Evolutionary conservation across 116 monocot genomes (phyloP), one percentile per base, ranked within the genome.

Genomic region (Posidonia oceanica): DNA sequence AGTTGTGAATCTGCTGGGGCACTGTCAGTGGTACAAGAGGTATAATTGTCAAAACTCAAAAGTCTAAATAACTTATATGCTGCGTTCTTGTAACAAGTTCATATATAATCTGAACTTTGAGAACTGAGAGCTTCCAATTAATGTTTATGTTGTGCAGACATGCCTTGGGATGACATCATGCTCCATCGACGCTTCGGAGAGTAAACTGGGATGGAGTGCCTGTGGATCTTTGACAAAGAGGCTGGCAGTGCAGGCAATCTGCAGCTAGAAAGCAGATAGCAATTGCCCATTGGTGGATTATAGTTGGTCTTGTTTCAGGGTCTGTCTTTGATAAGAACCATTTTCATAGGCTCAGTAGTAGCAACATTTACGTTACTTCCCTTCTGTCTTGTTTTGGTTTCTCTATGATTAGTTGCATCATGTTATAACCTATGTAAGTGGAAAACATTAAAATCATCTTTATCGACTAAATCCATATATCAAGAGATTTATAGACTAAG

Each of bases 181-280:
- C 53, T 65, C 71, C 3, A 72, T 80, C 4, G 61, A 75, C 13
- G 80, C 64, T 0, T 23, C 71, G 14, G 67, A 62, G 62, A 62
- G 66, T 2, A 39, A 41, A 15, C 64, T 80, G 7, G 80, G 72
- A 17, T 11, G 17, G 41, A 61, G 0, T 37, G 39, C 23, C 21
- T 71, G 80, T 71, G 39, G 67, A 4, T 21, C 22, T 20, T 54
- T 36, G 16, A 37, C 7, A 0, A 80, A 56, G 39, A 80, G 67
- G 66, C 61, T 80, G 51, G 75, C 73, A 36, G 73, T 81, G 60
- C 63, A 73, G n/a, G 73, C 77, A 13, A 42, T 78, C 18, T 75
- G 78, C 29, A 23, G 60, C 16, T 54, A 39, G 56, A 3, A 66
- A 39, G 7, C n/a, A 48, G 23, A 14, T 62, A 7, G 11, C 36